These are phyloP conservation scores for Apophysomyces ossiformis DNA, from an alignment of 371 early-diverging fungal species.

Conservation along the genomic window DNA sequence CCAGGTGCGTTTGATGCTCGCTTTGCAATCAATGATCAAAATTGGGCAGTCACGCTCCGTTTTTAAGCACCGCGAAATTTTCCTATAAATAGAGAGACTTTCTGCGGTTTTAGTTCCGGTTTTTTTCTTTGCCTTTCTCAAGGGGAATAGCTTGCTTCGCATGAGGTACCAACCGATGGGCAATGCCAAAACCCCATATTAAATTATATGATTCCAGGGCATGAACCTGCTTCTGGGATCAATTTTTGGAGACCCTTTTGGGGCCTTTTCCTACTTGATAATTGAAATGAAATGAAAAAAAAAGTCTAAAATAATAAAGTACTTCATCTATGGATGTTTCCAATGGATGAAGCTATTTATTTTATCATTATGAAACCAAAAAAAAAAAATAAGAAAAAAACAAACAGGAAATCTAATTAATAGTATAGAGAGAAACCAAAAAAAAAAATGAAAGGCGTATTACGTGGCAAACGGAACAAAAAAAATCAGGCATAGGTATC, in stretches of 20 bases:
- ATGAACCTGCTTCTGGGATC: conserved; percentile 9
- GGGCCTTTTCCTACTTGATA: background rate
- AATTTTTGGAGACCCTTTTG: conserved; percentile 19
- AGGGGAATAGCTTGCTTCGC: conserved; percentile 12
- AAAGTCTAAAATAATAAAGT: conserved; percentile 10
- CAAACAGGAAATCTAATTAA: conserved; percentile 10
- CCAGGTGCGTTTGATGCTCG: too few species aligned
- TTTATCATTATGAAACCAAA: background rate
- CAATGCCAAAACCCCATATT: conserved; percentile 15
- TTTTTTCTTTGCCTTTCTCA: conserved; percentile 15
- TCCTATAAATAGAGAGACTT: background rate
- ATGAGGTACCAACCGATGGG: conserved; percentile 19
- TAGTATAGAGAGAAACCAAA: background rate
- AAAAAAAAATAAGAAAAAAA: background rate
- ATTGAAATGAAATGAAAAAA: conserved; percentile 11
- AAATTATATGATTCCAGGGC: conserved; percentile 7
- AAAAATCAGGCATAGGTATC: conserved; percentile 2
- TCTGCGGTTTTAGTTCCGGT: conserved; percentile 2
- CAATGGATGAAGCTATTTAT: background rate
- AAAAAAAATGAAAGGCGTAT: conserved; percentile 1
- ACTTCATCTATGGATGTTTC: too few species aligned
- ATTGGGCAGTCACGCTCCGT: too few species aligned
- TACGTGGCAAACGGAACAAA: background rate
- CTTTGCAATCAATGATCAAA: too few species aligned
- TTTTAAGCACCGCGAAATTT: background rate